These are phyloP conservation scores for Physcomitrellopsis africana DNA, from an alignment of 225 moss, liverwort and hornwort genomes.

Conservation along the genomic window DNA sequence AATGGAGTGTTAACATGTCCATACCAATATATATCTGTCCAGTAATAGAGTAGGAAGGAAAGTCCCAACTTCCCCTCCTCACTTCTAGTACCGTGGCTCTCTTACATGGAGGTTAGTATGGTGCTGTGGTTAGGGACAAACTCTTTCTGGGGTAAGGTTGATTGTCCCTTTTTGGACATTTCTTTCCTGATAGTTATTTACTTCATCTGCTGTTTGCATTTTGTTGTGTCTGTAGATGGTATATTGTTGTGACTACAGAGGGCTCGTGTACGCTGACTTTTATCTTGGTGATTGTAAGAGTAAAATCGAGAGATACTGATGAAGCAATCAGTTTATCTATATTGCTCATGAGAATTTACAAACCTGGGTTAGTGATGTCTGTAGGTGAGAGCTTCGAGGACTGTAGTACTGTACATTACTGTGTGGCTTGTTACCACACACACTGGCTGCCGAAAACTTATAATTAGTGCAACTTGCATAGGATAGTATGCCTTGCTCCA, in stretches of 20 bases:
- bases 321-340: constrained; percentile 15
- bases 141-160: constrained; percentile 22
- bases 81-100: constrained; percentile 28
- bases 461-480: constrained; percentile 30
- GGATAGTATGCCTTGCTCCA: constrained; percentile 36
- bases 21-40: constrained; percentile 35
- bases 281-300: constrained; percentile 38
- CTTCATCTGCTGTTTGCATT: constrained; percentile 34
- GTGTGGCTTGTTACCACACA: constrained; percentile 36
- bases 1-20: constrained; percentile 38
- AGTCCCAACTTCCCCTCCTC: constrained; percentile 27
- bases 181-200: constrained; percentile 25
- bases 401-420: constrained; percentile 54
- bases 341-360: constrained; percentile 36
- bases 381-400: constrained; percentile 41
- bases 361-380: constrained; percentile 33
- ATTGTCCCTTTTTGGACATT: constrained; percentile 15
- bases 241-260: constrained; percentile 31
- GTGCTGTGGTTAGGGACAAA: constrained; percentile 17
- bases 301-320: constrained; percentile 35
- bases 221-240: constrained; percentile 36
- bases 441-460: constrained; percentile 32
- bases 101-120: constrained; percentile 14
- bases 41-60: constrained; percentile 32
- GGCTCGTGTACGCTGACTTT: constrained; percentile 35